Base-by-base conservation (phyloP, 129 eudicot genomes). In the Saposhnikovia divaricata region DNA sequence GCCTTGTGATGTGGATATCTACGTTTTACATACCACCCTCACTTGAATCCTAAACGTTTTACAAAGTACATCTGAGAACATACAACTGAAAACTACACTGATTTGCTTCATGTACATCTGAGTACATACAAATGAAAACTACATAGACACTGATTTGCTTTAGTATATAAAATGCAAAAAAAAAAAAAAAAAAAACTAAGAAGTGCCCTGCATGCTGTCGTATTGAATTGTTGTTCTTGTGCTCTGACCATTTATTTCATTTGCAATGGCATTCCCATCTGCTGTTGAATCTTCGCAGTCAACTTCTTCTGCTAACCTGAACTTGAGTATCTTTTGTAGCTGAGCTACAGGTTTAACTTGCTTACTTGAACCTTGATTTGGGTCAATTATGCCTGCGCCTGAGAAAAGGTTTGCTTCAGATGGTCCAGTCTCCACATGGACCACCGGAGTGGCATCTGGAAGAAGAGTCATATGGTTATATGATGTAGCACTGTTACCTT, bases 311-410 rank as follows among this genome's bases (percentile, higher is more conserved):
- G 85, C 51, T 72, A 87, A 76, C 80, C 89, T 89, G 82, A 93
- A 93, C 80, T 85, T 89, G 34, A 93, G 90, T 79, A 90, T 84
- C 85, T 87, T 93, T 15, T 89, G 89, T 27, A 87, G 87, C 80
- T 85, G 81, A 47, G 93, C 84, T 9, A 90, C 78, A 11, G 96
- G 90, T 79, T 86, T 90, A 72, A 91, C 82, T 86, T 90, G 81
- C 89, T 82, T 90, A 77, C 74, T 40, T 13, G 90, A 63, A 82
- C 81, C 59, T 77, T 84, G 88, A 79, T 86, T 84, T 10, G 89
- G 78, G 72, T 87, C 92, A 16, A 70, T 79, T 75, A 85, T 82
- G 76, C 69, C 69, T 51, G 72, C 85, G 42, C 90, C 86, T 5
- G 87, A 74, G 72, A 85, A 87, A 75, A 81, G 88, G 48, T 90